Base-by-base conservation (phyloP, 257 asterid species). In the Solanum peruvianum region DNA sequence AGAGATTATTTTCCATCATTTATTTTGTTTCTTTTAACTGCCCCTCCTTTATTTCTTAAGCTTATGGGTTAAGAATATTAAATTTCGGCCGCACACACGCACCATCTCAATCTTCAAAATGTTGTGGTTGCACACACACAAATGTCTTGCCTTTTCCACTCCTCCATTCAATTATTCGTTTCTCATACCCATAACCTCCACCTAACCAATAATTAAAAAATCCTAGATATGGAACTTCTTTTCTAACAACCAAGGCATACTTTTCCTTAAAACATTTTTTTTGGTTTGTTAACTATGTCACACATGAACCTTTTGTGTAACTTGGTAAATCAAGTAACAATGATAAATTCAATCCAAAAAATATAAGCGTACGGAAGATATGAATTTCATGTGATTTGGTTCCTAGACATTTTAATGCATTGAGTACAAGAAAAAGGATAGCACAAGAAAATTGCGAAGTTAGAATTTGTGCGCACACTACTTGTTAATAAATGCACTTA, bases 401-500 rank as follows among this genome's bases (percentile, higher is more conserved):
- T 37, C 94, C 96, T 31, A 92, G 92, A 39, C 94, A 87, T 78
- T 80, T 95, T 91, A 94, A 92, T 86, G 95, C 94, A 86, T 91
- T 91, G 20, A 85, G 71, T 86, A 88, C 88, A 6, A 89, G 93
- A 86, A 91, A 91, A 92, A 90, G 87, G 86, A 90, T 90, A 86
- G 14, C 88, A 88, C 3, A 92, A 92, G 62, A 88, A 91, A n/a
- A 82, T 91, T 52, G 35, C 82, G 42, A 93, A 94, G 94, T 85
- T 93, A 90, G 91, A 89, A 35, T 91, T 88, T 21, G 82, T 95
- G 11, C 90, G 96, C 49, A 97, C 98, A 9, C 89, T 97, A 92
- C 91, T 97, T 93, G 93, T 97, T 82, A 98, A 95, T 86, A 97
- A 97, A 88, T 95, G 96, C 91, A 97, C 99, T 1, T 97, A 95